Percentiles rank a stretch among this genome's conserved stretches.
phyloP scores from a whole-genome alignment of 2,329 filamentous ascomycete species.

The Ophiostoma tasmaniense region DNA sequence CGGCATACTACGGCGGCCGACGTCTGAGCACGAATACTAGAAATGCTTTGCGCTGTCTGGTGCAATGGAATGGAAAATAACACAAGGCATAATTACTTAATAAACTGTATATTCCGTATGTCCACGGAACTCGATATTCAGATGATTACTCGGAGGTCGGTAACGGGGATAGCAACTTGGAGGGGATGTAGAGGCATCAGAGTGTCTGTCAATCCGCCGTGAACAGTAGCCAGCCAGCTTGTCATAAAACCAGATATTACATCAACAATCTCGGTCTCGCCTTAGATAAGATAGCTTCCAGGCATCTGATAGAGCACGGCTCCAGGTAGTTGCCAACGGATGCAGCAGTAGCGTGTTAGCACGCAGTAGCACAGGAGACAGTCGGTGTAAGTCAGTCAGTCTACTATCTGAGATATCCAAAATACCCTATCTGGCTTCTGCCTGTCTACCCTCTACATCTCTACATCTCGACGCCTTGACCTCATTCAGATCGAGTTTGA shows the following conservation, averaged over 20 bases:
- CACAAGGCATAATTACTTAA: neutral
- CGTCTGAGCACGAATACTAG: neutral
- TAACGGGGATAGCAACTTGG: neutral
- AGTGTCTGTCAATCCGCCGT: no score
- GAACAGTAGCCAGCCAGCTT: neutral
- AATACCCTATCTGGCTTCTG: no score
- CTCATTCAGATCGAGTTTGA: neutral
- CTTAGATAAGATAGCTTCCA: neutral
- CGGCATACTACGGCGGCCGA: slow-evolving; percentile 12
- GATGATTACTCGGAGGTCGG: neutral
- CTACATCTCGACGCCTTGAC: neutral
- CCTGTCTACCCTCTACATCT: neutral
- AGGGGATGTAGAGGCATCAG: neutral
- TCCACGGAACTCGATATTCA: neutral
- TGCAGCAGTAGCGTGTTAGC: neutral
- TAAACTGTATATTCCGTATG: neutral
- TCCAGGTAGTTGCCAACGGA: neutral
- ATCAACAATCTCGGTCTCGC: neutral
- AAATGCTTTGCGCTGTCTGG: neutral
- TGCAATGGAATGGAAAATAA: neutral
- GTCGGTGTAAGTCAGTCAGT: neutral
- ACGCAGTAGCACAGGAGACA: neutral
- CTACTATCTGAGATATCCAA: no score
- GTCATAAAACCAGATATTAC: neutral
- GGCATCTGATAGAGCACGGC: neutral